Evolutionary conservation across 805 yeast species (phyloP), one percentile per base, ranked within the genome.

Genomic region (Yamadazyma laniorum): DNA sequence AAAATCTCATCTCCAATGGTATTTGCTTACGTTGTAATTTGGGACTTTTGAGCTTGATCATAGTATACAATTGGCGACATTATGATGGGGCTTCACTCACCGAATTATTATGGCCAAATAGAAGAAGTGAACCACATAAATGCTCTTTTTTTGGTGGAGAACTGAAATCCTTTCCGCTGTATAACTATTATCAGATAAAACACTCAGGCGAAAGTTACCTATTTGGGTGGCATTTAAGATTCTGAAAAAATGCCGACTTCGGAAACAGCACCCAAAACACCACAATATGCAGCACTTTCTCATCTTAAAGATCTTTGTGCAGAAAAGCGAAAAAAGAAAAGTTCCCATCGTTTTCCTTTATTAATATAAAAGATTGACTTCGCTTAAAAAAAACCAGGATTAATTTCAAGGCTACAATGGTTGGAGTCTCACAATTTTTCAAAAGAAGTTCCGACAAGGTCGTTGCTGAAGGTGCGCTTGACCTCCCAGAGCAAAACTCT

Each of bases 391-490:
- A n/a, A n/a, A n/a, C n/a, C n/a, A n/a, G n/a, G n/a, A n/a, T n/a
- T n/a, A n/a, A n/a, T 27, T 27, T 12, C 5, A 27, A 4, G 11
- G 15, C 12, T 16, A 13, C 25, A 22, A 34, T 34, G 37, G n/a
- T 25, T n/a, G 37, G 37, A 15, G n/a, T 34, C 13, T 12, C 23
- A 4, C 34, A 31, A n/a, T 34, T 34, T 14, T 27, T 34, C 25
- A 34, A 34, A 26, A 34, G 18, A 17, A 9, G 26, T 7, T 29
- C 18, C 25, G 37, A 34, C 25, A 34, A 26, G 18, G n/a, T 9
- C 13, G n/a, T 34, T 3, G 18, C 37, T 16, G 25, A 26, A n/a
- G 37, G 11, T 6, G 9, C 27, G 7, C 4, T 23, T 19, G 11
- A 23, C 4, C 21, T 6, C 18, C 25, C 6, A 5, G 37, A 32